Evolutionary conservation across 192 early-diverging fungal species (phyloP), one percentile per base, ranked within the genome.

Genomic region (Thamnidium elegans): DNA sequence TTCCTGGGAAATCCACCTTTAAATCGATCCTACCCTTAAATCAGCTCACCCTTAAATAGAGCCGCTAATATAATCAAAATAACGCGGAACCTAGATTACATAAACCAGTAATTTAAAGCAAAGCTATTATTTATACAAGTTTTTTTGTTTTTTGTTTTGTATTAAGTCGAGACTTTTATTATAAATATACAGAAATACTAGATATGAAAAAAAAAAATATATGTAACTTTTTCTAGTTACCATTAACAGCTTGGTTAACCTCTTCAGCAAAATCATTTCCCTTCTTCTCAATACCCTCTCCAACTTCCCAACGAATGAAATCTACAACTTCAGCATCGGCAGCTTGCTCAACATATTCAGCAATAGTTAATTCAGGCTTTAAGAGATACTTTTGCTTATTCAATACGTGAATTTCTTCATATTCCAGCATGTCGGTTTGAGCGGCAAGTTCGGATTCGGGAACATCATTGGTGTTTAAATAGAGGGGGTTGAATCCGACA

Each of bases 261-360:
- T 96, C 92, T 14, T 89, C 85, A 4, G 86, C 91, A 84, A 96
- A 96, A 78, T 90, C 85, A 26, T 72, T 73, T 55, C 78, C 81
- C 10, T 85, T 78, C 71, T 92, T 91, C 60, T 89, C 88, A 55
- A 96, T 86, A 36, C 90, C 91, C 73, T 96, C 93, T 42, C 93
- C 94, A 65, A 86, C 85, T 74, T 90, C 89, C 78, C 84, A 89
- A 59, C 94, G 79, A 44, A 85, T 68, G 77, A 90, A 93, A 39
- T 89, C 87, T 10, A 75, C 69, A 17, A 96, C 81, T 51, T 80
- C 71, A 17, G 88, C 74, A 13, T 79, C 73, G 32, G 72, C 75
- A 13, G 72, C 47, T 54, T 80, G 71, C 9, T 77, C 63, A 39
- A 90, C 75, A 42, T 87, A 87, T 62, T 90, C 82, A 64, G 78